phyloP scores from a whole-genome alignment of 1,284 basidiomycete genomes.

The Naganishia albida region DNA sequence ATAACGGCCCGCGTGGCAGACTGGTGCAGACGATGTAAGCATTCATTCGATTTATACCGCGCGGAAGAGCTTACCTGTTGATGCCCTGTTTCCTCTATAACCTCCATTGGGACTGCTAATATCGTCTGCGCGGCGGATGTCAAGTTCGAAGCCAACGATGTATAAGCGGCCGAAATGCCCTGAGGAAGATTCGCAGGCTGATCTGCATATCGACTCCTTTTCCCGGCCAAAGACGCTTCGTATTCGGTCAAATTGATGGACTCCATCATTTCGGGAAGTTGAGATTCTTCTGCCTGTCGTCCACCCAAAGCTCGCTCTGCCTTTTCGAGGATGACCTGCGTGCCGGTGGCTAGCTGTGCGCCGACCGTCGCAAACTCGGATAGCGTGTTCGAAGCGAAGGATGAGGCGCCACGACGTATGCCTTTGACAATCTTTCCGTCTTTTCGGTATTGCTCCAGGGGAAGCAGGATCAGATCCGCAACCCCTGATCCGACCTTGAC shows the following conservation, averaged over 20 bases:
- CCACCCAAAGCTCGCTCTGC: constrained; percentile 89
- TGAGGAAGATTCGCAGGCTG: constrained; percentile 82
- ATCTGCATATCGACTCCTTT: constrained; percentile 82
- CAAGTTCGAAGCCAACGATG: constrained; percentile 77
- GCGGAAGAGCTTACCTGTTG: constrained; percentile 57
- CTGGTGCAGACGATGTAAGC: no score
- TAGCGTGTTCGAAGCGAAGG: constrained; percentile 89
- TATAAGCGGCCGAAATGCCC: constrained; percentile 87
- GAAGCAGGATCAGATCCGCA: constrained; percentile 90
- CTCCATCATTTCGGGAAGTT: constrained; percentile 22
- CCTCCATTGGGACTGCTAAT: constrained; percentile 97
- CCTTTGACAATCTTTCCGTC: constrained; percentile 91
- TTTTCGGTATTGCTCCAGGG: constrained; percentile 95
- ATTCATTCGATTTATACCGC: no score
- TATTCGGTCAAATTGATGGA: constrained; percentile 59
- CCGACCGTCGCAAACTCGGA: constrained; percentile 93
- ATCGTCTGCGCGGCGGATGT: constrained; percentile 96
- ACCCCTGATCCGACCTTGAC: constrained; percentile 97
- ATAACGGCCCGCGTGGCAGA: constrained; percentile 89
- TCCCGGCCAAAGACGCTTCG: constrained; percentile 62
- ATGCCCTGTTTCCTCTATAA: constrained; percentile 86
- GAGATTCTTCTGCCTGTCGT: constrained; percentile 33
- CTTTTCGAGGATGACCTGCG: constrained; percentile 93
- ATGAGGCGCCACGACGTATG: constrained; percentile 87
- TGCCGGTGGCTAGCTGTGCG: constrained; percentile 92